Base-by-base conservation (phyloP, 2,329 filamentous ascomycete genomes). In the Colletotrichum sp. region DNA sequence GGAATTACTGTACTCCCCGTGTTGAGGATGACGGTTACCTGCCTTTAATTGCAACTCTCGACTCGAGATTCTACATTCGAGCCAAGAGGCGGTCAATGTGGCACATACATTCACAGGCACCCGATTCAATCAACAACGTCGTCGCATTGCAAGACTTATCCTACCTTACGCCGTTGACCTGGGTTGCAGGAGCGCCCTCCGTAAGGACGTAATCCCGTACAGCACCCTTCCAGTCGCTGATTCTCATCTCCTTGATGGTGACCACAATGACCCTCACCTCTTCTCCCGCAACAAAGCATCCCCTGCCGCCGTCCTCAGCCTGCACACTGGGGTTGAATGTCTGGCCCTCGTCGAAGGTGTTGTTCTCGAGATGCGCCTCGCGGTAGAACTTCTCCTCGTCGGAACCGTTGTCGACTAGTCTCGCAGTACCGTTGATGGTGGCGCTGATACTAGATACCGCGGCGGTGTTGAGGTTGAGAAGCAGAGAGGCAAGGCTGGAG, bases 181-280 rank as follows among this genome's bases (percentile, higher is more conserved):
- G 74, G n/a, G 74, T 58, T 36, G 34, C 65, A 2, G 77, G 75
- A 6, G 74, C 82, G 32, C 82, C 82, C n/a, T 85, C 82, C 5
- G 84, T 83, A 75, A 91, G 81, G 2, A 89, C 89, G 86, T 88
- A 98, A 82, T 98, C 96, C 80, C 94, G 92, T 6, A 98, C 95
- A 16, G 93, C 92, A n/a, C 97, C 96, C 87, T 98, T 98, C 94
- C 94, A 98, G 84, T 98, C 97, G 78, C 94, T 96, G 80, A 97
- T 97, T 80, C 96, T 91, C 65, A 97, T 96, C 82, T 96, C 95
- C 80, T 90, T 91, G 79, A 98, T 95, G 80, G 90, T 91, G 9
- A 98, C 97, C 8, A 96, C 91, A 39, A 98, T 95, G 8, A 98
- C 96, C 65, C 94, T 90, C 3, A 97, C 96, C 82, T 97, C 94